Evolutionary conservation across 768 basidiomycete genomes (phyloP), one percentile per base, ranked within the genome.

Genomic region (Lactarius indigo): DNA sequence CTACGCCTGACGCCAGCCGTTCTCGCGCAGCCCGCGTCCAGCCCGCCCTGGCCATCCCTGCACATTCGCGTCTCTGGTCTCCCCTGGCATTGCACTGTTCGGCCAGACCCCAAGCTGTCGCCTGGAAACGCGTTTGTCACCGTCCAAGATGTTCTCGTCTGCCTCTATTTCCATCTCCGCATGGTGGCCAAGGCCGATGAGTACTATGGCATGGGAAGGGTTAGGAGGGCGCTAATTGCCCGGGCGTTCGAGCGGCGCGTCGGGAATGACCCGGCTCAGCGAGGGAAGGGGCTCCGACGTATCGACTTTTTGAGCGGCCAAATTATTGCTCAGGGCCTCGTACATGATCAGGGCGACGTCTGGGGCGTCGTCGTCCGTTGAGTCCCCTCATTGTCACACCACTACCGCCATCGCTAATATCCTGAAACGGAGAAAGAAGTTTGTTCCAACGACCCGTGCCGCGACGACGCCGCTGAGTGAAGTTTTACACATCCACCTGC

Each of bases 301-400:
- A 7, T 63, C 26, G 66, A 67, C 33, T 63, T 67, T 13, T 44
- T 67, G 41, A 12, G 50, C 4, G 39, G 57, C 26, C 62, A 41
- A 30, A 17, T 47, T 10, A 23, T 20, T 12, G 62, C 66, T 1
- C 62, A 59, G 5, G 66, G 66, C 18, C 66, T 67, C 41, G 17
- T 64, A 7, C 66, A 52, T 37, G 62, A 57, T 13, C 66, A 67
- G 62, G 58, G 56, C 18, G 59, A 12, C 13, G 23, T 64, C 1
- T 67, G 66, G 66, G 57, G 64, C 20, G 57, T 67, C 15, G 62
- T 67, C 12, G 30, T 64, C 15, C 20, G 33, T 13, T 63, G 13
- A 66, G n/a, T 7, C 9, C 6, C 23, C 10, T 2, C 26, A 30
- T 3, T 10, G 47, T 33, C 18, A 26, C 50, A 20, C 28, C 58